Base-by-base conservation (phyloP, 257 asterid genomes). In the Anisodus tanguticus region DNA sequence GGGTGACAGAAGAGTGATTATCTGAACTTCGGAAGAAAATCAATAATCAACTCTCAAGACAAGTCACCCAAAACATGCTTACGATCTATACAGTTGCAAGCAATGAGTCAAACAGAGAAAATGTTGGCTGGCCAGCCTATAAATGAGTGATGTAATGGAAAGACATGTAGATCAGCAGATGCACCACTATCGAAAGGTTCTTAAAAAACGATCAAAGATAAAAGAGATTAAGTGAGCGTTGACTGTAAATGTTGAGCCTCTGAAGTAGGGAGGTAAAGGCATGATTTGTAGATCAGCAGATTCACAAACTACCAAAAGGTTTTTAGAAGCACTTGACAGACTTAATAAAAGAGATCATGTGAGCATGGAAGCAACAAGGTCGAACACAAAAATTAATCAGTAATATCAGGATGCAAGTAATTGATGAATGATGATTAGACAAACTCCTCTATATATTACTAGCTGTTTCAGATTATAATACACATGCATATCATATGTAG, bases 241-340 rank as follows among this genome's bases (percentile, higher is more conserved):
- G 37, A 47, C 19, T 74, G 41, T 16, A 74, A 74, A 11, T 39
- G 77, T 37, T 15, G 49, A 37, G 77, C 39, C 12, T 19, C 47
- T 19, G 80, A 72, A 49, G 80, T 72, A 19, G 19, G 9, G 60
- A 71, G 80, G 39, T 22, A 19, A 74, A 22, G 19, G 60, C 80
- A 6, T 74, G 80, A 47, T 47, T 10, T 47, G 60, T 49, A 49
- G 58, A 72, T 19, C 60, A 47, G 43, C 80, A 72, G 60, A 31
- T 72, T 72, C 80, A 19, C 59, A 41, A 72, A 47, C 80, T 72
- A 72, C 80, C 59, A 19, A 72, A 19, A 72, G 60, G 60, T 47
- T 72, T 72, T 6, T 31, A 72, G 10, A 47, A 47, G 59, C 60
- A 72, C 19, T 19, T 19, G 60, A 35, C 37, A 11, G 19, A 72